Conservation (phyloP, 345 rosid species). For the Citrus glauca region DNA sequence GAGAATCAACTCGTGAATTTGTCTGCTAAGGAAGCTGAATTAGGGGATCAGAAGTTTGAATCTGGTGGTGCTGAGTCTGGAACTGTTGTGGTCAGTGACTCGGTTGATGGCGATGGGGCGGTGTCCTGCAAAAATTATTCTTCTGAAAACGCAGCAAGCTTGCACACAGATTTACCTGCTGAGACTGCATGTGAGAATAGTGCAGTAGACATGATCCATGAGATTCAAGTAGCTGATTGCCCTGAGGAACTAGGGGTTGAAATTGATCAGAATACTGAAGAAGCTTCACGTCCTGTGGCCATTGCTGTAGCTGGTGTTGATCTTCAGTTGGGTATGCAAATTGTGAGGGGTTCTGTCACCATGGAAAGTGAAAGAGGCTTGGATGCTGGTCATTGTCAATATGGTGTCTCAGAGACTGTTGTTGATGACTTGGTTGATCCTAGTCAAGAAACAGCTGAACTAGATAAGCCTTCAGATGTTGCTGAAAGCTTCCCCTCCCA, state of each 20-base stretch:
- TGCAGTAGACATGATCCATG: neutral
- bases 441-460: conserved; percentile 28
- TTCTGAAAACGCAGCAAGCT: neutral
- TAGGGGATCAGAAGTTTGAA: conserved; percentile 7
- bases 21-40: neutral
- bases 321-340: conserved; percentile 20
- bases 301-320: neutral
- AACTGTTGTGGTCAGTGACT: neutral
- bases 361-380: conserved; percentile 24
- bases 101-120: neutral
- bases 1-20: conserved; percentile 11
- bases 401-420: conserved; percentile 17
- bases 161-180: neutral
- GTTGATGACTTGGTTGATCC: conserved; percentile 23
- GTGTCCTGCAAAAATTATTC: neutral
- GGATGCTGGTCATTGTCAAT: conserved; percentile 17
- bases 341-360: conserved; percentile 16
- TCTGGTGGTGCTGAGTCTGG: conserved; percentile 8
- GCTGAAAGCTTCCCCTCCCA: conserved; percentile 20
- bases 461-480: conserved; percentile 20
- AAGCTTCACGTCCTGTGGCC: neutral
- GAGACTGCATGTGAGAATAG: neutral
- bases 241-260: neutral
- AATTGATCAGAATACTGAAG: conserved; percentile 2
- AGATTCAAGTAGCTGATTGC: conserved; percentile 11